Percentiles rank a stretch among this genome's conserved stretches.
These are phyloP conservation scores for Dentipellis sp. DNA, from an alignment of 768 basidiomycete genomes.

Conservation along the genomic window DNA sequence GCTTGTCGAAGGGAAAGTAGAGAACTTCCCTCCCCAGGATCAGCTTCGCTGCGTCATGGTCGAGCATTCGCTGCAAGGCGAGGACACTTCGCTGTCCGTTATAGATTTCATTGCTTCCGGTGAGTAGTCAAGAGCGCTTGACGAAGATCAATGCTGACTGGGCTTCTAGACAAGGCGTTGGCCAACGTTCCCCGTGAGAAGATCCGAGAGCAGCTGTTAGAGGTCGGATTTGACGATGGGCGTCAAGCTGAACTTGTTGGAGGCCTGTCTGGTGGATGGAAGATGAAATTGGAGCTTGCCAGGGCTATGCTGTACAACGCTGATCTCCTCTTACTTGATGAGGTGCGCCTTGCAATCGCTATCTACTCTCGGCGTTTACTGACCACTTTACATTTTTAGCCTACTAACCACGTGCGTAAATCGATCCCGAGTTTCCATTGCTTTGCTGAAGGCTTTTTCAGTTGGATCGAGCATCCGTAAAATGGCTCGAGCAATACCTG, in stretches of 20 bases:
- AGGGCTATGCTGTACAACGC: conserved; percentile 96
- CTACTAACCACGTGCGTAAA: conserved; percentile 78
- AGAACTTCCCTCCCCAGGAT: conserved; percentile 89
- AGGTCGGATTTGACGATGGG: conserved; percentile 86
- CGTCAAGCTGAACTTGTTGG: conserved; percentile 82
- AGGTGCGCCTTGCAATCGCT: conserved; percentile 34
- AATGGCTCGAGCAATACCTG: conserved; percentile 89
- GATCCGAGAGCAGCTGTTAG: conserved; percentile 70
- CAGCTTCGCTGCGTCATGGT: conserved; percentile 92
- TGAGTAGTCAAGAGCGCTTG: conserved; percentile 24
- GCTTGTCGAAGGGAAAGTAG: conserved; percentile 88
- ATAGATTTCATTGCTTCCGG: conserved; percentile 87
- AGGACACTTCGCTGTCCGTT: conserved; percentile 75
- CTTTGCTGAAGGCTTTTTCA: conserved; percentile 19
- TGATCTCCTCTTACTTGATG: conserved; percentile 76
- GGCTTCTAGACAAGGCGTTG: conserved; percentile 55
- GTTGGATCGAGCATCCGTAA: conserved; percentile 78
- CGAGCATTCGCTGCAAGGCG: conserved; percentile 92
- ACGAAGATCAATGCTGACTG: background rate
- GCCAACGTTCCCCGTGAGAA: conserved; percentile 50
- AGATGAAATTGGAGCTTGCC: conserved; percentile 97
- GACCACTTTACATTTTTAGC: conserved; percentile 33
- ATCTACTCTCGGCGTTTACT: conserved; percentile 13
- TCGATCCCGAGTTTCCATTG: conserved; percentile 11
- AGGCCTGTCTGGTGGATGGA: conserved; percentile 94